phyloP scores from a whole-genome alignment of 805 yeast species.

The Starmerella bacillaris region DNA sequence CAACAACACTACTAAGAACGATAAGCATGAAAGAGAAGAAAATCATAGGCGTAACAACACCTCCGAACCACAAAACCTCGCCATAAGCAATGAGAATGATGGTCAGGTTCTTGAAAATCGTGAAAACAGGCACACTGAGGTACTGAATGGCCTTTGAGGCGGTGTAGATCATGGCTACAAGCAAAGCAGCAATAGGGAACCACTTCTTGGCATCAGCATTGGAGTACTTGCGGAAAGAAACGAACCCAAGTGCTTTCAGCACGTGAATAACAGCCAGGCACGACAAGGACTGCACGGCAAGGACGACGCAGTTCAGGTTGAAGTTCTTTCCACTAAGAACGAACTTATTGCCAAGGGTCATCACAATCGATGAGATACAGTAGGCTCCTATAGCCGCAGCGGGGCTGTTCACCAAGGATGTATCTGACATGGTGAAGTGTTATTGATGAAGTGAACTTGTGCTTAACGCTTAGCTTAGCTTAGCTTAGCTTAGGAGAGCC shows the following conservation, averaged over 20 bases:
- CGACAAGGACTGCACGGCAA: conserved; percentile 76
- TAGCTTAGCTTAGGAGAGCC: not conserved
- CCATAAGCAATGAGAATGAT: conserved; percentile 95
- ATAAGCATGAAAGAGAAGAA: conserved; percentile 73
- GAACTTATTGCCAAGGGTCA: conserved; percentile 95
- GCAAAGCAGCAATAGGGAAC: conserved; percentile 74
- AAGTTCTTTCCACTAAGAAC: conserved; percentile 68
- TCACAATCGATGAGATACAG: conserved; percentile 84
- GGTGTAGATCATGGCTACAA: conserved; percentile 90
- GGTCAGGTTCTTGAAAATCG: conserved; percentile 93
- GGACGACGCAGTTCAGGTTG: conserved; percentile 70
- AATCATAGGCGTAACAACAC: conserved; percentile 75
- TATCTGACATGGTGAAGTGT: no score
- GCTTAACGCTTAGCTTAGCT: not conserved
- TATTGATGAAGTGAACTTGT: not conserved
- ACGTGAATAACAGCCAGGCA: conserved; percentile 57
- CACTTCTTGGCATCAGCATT: conserved; percentile 82
- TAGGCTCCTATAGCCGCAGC: conserved; percentile 30
- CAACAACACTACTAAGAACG: conserved; percentile 91
- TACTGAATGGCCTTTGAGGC: conserved; percentile 86
- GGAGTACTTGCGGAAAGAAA: conserved; percentile 75
- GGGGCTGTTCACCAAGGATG: conserved; percentile 20
- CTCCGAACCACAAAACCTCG: conserved; percentile 95
- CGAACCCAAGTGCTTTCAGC: conserved; percentile 57
- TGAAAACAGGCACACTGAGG: conserved; percentile 86